Base-by-base conservation (phyloP, 208 protist species). In the Trypanosoma scelopori region DNA sequence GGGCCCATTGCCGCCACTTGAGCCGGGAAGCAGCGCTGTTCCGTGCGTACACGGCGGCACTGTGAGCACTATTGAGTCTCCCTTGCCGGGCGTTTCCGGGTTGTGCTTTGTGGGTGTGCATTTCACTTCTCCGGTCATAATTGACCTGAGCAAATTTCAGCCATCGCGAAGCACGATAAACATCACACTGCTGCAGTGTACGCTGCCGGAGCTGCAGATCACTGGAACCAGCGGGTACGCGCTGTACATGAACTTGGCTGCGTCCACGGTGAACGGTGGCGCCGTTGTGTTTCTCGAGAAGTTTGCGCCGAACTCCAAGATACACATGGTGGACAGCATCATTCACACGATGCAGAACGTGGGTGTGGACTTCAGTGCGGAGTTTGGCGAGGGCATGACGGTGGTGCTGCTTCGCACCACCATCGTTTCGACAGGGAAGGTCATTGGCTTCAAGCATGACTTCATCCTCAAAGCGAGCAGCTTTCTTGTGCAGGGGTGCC, bases 111-210 rank as follows among this genome's bases (percentile, higher is more conserved):
- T 66, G 23, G 60, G 20, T 49, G 37, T 55, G 20, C 6, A 3
- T 20, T 66, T 66, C 30, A 58, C 60, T 32, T 16, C 43, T 0
- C 25, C 23, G 37, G 20, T 66, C 28, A 45, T 15, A 1, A 32
- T 66, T 15, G 47, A 55, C 28, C 5, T 66, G 20, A 39, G 23
- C 45, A 25, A 66, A 16, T 57, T 66, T 32, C 16, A 35, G 6
- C 15, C 28, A 11, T 3, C 37, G 2, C 15, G 5, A 15, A 20
- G 37, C 12, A 43, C 23, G 28, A 27, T 58, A 9, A 66, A 66
- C 30, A 57, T 66, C 39, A 66, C 60, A 12, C 43, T 66, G 2
- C 43, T 66, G 20, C 60, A 23, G 13, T 66, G 60, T 45, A 55
- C 9, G 20, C 28, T 66, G 2, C 5, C 39, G 30, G 60, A 39